A percentile compares a stretch with the other conserved stretches of the same genome.
Evolutionary conservation across 345 rosid species (phyloP).

Genomic region (Mallotus nudiflorus): DNA sequence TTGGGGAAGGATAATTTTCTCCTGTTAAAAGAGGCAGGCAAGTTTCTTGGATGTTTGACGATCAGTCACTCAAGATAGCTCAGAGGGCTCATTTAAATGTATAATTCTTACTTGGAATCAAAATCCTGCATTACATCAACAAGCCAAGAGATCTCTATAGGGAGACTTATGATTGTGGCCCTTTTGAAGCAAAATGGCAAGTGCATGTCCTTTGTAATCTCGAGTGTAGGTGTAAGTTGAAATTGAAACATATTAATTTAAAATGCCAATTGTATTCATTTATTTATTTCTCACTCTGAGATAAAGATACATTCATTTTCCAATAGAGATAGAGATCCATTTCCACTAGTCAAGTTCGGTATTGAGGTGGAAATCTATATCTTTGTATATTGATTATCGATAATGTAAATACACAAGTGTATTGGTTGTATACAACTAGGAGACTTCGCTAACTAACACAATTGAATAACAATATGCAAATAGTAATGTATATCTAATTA

Average conservation of each 20-base stretch:
- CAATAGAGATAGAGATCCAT: no score
- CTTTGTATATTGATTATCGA: no score
- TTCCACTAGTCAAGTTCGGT: no score
- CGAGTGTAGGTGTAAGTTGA: background rate
- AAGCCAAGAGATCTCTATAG: constrained; percentile 74
- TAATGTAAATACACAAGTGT: no score
- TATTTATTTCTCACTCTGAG: background rate
- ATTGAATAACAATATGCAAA: no score
- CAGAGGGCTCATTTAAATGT: constrained; percentile 74
- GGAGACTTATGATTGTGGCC: constrained; percentile 98
- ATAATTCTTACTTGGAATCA: constrained; percentile 67
- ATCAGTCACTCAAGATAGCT: constrained; percentile 59
- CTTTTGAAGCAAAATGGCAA: constrained; percentile 23
- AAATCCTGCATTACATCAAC: constrained; percentile 70
- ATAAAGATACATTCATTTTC: no score
- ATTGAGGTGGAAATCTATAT: no score
- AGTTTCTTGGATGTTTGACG: constrained; percentile 66
- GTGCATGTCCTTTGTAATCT: background rate
- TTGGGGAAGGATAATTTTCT: constrained; percentile 85
- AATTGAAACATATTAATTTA: background rate
- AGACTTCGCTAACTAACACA: no score
- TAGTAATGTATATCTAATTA: no score
- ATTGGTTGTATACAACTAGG: no score
- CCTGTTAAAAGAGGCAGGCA: constrained; percentile 86
- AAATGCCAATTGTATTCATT: background rate